phyloP scores from a whole-genome alignment of 2,329 filamentous ascomycete genomes.

The Claviceps digitariae region DNA sequence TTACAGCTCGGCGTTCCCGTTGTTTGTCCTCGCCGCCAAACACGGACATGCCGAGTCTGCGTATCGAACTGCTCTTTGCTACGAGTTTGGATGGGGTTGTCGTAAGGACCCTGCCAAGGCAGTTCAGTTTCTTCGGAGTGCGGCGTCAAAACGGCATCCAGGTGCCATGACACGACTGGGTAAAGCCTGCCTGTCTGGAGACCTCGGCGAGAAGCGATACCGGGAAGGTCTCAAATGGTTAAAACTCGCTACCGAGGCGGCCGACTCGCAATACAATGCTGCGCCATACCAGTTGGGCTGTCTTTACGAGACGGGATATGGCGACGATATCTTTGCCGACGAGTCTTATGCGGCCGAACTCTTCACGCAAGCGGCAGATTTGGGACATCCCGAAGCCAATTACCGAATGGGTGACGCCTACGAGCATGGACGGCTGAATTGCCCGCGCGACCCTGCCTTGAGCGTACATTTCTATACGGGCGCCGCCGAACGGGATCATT shows the following conservation, averaged over 20 bases:
- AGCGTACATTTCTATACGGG: conserved; percentile 97
- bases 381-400: conserved; percentile 77
- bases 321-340: conserved; percentile 87
- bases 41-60: conserved; percentile 94
- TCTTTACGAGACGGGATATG: conserved; percentile 85
- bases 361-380: conserved; percentile 84
- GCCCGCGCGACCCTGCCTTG: conserved; percentile 79
- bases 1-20: conserved; percentile 77
- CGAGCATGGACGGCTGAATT: conserved; percentile 78
- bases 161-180: conserved; percentile 89
- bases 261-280: conserved; percentile 81
- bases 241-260: conserved; percentile 80
- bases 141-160: conserved; percentile 86
- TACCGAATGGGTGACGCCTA: conserved; percentile 92
- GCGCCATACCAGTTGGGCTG: conserved; percentile 84
- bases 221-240: conserved; percentile 93
- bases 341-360: conserved; percentile 82
- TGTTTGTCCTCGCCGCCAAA: conserved; percentile 88
- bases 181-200: conserved; percentile 76
- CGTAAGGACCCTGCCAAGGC: conserved; percentile 83
- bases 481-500: conserved; percentile 72
- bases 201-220: conserved; percentile 77
- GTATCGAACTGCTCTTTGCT: conserved; percentile 85
- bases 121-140: conserved; percentile 80
- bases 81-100: conserved; percentile 96